phyloP scores from a whole-genome alignment of 208 protist species.

The Trypanosoma platydactyli region DNA sequence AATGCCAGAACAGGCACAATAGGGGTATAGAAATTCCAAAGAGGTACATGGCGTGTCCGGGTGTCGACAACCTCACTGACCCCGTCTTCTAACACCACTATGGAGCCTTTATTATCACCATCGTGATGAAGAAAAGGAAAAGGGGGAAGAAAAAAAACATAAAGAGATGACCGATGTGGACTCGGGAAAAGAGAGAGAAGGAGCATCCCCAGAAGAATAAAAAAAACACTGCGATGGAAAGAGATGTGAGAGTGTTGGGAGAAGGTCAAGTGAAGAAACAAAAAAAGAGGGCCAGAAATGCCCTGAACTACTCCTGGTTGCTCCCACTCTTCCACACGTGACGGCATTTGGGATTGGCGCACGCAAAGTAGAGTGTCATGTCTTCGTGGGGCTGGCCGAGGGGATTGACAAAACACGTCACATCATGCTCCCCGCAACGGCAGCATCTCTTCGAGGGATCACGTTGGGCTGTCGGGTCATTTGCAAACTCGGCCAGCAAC shows the following conservation, averaged over 20 bases:
- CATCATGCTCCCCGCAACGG: constrained; percentile 62
- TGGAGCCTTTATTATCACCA: neutral
- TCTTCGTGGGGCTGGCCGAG: constrained; percentile 87
- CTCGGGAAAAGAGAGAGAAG: constrained; percentile 8
- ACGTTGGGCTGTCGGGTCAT: constrained; percentile 86
- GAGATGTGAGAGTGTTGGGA: constrained; percentile 19
- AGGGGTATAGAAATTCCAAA: constrained; percentile 61
- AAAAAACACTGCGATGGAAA: neutral
- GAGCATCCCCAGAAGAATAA: constrained; percentile 6
- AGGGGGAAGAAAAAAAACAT: constrained; percentile 3
- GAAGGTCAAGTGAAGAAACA: constrained; percentile 4
- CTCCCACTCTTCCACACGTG: constrained; percentile 84
- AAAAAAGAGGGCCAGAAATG: neutral
- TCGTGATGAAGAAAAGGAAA: constrained; percentile 13
- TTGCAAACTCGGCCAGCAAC: constrained; percentile 86
- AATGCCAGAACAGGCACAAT: constrained; percentile 64
- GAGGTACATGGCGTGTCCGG: constrained; percentile 39
- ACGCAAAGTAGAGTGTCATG: constrained; percentile 91
- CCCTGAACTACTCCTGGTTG: constrained; percentile 40
- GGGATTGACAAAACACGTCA: constrained; percentile 90
- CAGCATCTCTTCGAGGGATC: constrained; percentile 78
- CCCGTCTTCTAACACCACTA: no score
- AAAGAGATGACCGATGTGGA: neutral
- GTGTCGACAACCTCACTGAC: neutral
- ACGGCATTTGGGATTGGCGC: constrained; percentile 75